phyloP scores from a whole-genome alignment of 2,329 filamentous ascomycete genomes.

The Phyllosticta citrichinensis region DNA sequence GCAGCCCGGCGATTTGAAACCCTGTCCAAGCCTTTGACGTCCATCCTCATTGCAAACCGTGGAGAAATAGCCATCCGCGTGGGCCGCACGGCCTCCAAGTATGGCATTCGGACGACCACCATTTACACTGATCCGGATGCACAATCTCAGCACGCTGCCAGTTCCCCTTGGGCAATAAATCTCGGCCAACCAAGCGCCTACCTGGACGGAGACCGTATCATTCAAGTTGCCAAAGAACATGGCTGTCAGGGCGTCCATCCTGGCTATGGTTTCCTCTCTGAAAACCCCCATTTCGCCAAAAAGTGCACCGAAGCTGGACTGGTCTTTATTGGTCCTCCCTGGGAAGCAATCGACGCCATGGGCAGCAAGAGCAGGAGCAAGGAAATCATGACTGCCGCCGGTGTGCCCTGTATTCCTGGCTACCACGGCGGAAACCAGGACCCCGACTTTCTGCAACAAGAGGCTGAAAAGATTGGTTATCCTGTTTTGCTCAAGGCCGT shows the following conservation, averaged over 20 bases:
- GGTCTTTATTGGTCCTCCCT: conserved; percentile 87
- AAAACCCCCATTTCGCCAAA: conserved; percentile 84
- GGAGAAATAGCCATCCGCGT: conserved; percentile 95
- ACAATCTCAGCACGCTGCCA: conserved; percentile 75
- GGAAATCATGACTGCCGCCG: conserved; percentile 92
- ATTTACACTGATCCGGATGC: conserved; percentile 92
- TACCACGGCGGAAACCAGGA: conserved; percentile 86
- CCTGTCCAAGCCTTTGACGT: conserved; percentile 40
- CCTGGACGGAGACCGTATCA: conserved; percentile 87
- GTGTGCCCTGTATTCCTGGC: conserved; percentile 90
- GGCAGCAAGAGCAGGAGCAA: conserved; percentile 88
- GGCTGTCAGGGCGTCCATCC: conserved; percentile 89
- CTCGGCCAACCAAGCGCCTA: conserved; percentile 79
- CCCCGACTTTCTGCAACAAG: conserved; percentile 47
- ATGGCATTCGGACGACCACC: conserved; percentile 88
- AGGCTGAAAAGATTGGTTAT: conserved; percentile 63
- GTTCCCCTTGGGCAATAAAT: conserved; percentile 73
- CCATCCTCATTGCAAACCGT: conserved; percentile 90
- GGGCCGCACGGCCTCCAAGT: conserved; percentile 72
- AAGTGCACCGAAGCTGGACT: conserved; percentile 83
- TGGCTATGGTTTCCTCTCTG: conserved; percentile 88
- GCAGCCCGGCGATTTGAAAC: neutral
- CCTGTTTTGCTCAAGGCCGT: conserved; percentile 57
- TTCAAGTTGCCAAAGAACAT: conserved; percentile 73
- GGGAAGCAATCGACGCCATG: conserved; percentile 68